phyloP scores from a whole-genome alignment of 768 basidiomycete species.

The Phaeotremella fagi region DNA sequence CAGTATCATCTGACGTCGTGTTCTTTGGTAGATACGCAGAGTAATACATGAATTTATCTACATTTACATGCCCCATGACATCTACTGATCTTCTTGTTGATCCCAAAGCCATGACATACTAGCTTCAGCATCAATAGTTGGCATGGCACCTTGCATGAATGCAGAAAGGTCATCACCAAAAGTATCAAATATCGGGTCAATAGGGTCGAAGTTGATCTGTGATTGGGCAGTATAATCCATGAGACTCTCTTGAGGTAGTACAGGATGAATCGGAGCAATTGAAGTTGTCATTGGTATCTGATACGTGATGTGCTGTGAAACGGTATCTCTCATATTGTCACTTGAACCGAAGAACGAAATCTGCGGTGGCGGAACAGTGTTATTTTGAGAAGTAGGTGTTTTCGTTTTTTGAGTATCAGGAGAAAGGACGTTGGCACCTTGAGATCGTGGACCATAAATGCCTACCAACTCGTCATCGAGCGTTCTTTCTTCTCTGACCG shows the following conservation, averaged over 20 bases:
- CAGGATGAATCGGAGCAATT: too few species aligned
- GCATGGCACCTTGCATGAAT: slow-evolving; percentile 12
- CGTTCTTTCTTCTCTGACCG: slow-evolving; percentile 10
- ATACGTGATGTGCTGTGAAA: too few species aligned
- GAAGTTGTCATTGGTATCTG: too few species aligned
- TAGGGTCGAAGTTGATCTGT: neutral
- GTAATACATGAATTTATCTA: too few species aligned
- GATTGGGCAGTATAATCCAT: neutral
- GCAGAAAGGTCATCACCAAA: slow-evolving; percentile 18
- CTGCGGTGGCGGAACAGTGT: neutral
- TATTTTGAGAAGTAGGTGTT: neutral
- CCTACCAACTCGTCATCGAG: slow-evolving; percentile 14
- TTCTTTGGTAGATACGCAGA: too few species aligned
- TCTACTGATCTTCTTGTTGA: too few species aligned
- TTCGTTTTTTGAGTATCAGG: neutral
- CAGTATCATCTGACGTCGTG: too few species aligned
- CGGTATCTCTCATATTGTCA: too few species aligned
- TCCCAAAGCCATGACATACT: slow-evolving; percentile 1
- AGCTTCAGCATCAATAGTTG: slow-evolving; percentile 3
- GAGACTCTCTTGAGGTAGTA: neutral
- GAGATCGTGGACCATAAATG: slow-evolving; percentile 8
- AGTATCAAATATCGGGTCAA: slow-evolving; percentile 11
- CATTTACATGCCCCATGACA: too few species aligned
- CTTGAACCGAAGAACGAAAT: too few species aligned
- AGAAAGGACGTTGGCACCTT: neutral